Evolutionary conservation across 371 early-diverging fungal genomes (phyloP).

Genomic region (Syncephalastrum monosporum): DNA sequence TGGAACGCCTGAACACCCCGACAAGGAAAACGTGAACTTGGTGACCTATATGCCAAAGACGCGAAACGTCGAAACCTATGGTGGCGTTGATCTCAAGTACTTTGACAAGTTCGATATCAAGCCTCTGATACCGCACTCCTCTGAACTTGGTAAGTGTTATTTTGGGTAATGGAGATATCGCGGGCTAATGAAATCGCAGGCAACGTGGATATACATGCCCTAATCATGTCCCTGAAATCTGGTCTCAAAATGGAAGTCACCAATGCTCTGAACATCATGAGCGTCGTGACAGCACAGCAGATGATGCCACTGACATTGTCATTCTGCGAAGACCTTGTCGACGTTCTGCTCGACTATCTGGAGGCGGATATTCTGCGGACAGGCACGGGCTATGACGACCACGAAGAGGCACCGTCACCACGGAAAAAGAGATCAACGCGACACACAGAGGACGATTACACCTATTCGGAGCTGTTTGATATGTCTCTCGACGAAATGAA

Average conservation of each 20-base stretch:
- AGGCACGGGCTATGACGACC: slow-evolving; percentile 16
- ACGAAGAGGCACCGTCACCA: not conserved
- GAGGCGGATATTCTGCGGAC: slow-evolving; percentile 42
- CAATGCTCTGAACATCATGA: slow-evolving; percentile 70
- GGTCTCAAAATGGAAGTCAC: slow-evolving; percentile 73
- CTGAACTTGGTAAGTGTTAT: slow-evolving; percentile 51
- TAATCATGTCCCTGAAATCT: slow-evolving; percentile 75
- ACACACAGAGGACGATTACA: slow-evolving; percentile 11
- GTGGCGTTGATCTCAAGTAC: slow-evolving; percentile 71
- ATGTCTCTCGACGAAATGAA: slow-evolving; percentile 59
- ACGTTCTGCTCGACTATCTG: slow-evolving; percentile 49
- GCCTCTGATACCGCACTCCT: slow-evolving; percentile 54
- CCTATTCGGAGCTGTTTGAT: slow-evolving; percentile 55
- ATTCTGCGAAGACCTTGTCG: slow-evolving; percentile 56
- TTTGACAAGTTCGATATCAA: slow-evolving; percentile 60
- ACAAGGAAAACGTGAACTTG: slow-evolving; percentile 4
- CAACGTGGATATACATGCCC: slow-evolving; percentile 69
- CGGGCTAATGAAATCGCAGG: slow-evolving; percentile 31
- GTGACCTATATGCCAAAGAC: slow-evolving; percentile 49
- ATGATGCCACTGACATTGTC: slow-evolving; percentile 26
- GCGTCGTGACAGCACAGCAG: slow-evolving; percentile 50
- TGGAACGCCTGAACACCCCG: not conserved
- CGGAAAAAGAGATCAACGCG: not conserved
- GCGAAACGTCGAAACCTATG: slow-evolving; percentile 67
- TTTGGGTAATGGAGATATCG: not conserved